Conservation (phyloP, 2,329 filamentous ascomycete genomes). For the Apiospora rasikravindrae region DNA sequence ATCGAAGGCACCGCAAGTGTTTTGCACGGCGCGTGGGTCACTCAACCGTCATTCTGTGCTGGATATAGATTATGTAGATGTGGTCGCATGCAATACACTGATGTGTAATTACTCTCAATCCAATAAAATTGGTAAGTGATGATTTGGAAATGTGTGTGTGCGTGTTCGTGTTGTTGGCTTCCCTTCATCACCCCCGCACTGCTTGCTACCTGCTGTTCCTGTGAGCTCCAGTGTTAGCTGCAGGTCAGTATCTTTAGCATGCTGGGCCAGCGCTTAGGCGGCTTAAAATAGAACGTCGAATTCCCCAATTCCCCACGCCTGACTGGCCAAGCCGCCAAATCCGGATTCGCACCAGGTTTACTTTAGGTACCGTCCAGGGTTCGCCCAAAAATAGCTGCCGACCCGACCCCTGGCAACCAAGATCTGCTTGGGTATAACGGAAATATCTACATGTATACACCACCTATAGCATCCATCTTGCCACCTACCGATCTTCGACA, state of each 20-base stretch:
- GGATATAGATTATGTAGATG: too few relatives aligned
- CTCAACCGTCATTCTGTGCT: too few relatives aligned
- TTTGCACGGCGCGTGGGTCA: neutral
- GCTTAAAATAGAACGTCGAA: slow-evolving; percentile 13
- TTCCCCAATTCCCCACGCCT: neutral
- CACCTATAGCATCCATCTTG: too few relatives aligned
- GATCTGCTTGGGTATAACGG: neutral
- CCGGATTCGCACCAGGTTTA: neutral
- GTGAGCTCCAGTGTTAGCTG: neutral
- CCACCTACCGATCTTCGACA: too few relatives aligned
- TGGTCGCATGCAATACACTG: too few relatives aligned
- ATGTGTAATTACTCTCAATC: too few relatives aligned
- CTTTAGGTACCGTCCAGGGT: too few relatives aligned
- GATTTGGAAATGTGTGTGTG: neutral
- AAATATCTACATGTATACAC: too few relatives aligned
- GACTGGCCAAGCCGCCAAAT: neutral
- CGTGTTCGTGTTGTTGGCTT: neutral
- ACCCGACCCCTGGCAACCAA: neutral
- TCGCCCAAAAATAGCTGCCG: slow-evolving; percentile 2
- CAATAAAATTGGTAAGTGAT: too few relatives aligned
- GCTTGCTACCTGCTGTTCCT: neutral
- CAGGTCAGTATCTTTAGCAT: slow-evolving; percentile 10
- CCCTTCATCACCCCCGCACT: neutral
- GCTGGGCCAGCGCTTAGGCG: slow-evolving; percentile 10
- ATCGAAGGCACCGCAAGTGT: neutral